Base-by-base conservation (phyloP, 176 grass and related monocot species). In the Avena atlantica region DNA sequence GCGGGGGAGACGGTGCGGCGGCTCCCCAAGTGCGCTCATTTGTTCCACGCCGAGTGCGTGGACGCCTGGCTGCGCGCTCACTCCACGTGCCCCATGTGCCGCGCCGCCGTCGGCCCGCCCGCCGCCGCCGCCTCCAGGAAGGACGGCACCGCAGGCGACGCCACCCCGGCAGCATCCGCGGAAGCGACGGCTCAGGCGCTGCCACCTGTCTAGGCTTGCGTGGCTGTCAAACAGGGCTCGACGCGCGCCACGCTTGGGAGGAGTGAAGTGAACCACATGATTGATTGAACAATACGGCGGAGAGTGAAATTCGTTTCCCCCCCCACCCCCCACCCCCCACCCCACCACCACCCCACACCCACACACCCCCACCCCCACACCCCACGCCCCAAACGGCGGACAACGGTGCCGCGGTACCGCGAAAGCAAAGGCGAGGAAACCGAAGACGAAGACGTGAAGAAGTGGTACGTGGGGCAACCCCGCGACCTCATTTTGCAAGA, bases 31-130 rank as follows among this genome's bases (percentile, higher is more conserved):
- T 94, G 94, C 86, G 63, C n/a, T 37, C 94, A 97, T 82, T 78
- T 87, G 69, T 94, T 94, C 87, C 94, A 97, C 70, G 83, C 75
- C 80, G 88, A 85, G 53, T 97, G 94, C 88, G 78, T 97, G 76
- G 94, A 97, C 75, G 75, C 36, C 8, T 97, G 94, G 94, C 83
- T 97, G 9, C 63, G 49, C 55, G 77, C 85, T 7, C 88, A 86
- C 62, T 72, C 71, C 55, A 97, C 89, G 1, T 97, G 94, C 70
- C 94, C 94, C 51, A 71, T 97, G 58, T 97, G 94, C 81, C 92
- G 94, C 71, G 79, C 91, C 12, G 55, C 89, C 66, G 85, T 89
- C 73, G 81, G 75, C 8, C 29, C 11, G 1, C 57, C 77, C 61
- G 53, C 76, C 14, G n/a, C 86, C 14, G 19, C 81, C 42, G 11